A percentile compares a stretch with the other conserved stretches of the same genome.
Conservation (phyloP, 768 basidiomycete genomes). For the Boletus pseudo-olivaceus region DNA sequence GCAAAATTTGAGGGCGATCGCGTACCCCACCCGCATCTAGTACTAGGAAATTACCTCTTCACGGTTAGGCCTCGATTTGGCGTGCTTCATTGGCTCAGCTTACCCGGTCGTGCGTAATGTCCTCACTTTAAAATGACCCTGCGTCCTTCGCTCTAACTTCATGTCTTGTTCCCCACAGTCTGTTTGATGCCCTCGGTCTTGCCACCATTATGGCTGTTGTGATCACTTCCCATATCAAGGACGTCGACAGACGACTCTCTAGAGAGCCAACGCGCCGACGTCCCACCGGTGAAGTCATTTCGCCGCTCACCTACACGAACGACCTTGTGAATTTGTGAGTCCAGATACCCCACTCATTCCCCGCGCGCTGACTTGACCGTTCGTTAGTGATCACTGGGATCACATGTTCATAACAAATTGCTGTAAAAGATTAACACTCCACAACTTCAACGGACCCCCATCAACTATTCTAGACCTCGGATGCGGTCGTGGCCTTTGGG, state of each 20-base stretch:
- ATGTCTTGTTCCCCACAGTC: slow-evolving; percentile 14
- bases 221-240: slow-evolving; percentile 30
- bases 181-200: slow-evolving; percentile 24
- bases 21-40: slow-evolving; percentile 13
- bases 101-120: slow-evolving; percentile 22
- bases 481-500: slow-evolving; percentile 71
- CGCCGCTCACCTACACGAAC: slow-evolving; percentile 50
- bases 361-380: not conserved
- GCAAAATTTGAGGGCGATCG: slow-evolving; percentile 20
- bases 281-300: slow-evolving; percentile 48
- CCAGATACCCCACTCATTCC: not conserved
- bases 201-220: slow-evolving; percentile 21
- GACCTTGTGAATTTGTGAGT: slow-evolving; percentile 55
- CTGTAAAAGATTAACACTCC: slow-evolving; percentile 48
- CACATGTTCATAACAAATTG: slow-evolving; percentile 57
- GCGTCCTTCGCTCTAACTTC: slow-evolving; percentile 6
- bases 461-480: slow-evolving; percentile 60
- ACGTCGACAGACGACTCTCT: slow-evolving; percentile 45
- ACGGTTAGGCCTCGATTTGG: slow-evolving; percentile 4
- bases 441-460: slow-evolving; percentile 52
- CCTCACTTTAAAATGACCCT: slow-evolving; percentile 15
- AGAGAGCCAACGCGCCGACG: slow-evolving; percentile 40
- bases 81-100: slow-evolving; percentile 8
- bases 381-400: slow-evolving; percentile 65
- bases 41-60: not conserved